Evolutionary conservation across 2,329 filamentous ascomycete genomes (phyloP).

Genomic region (Pestalotiopsis fici): DNA sequence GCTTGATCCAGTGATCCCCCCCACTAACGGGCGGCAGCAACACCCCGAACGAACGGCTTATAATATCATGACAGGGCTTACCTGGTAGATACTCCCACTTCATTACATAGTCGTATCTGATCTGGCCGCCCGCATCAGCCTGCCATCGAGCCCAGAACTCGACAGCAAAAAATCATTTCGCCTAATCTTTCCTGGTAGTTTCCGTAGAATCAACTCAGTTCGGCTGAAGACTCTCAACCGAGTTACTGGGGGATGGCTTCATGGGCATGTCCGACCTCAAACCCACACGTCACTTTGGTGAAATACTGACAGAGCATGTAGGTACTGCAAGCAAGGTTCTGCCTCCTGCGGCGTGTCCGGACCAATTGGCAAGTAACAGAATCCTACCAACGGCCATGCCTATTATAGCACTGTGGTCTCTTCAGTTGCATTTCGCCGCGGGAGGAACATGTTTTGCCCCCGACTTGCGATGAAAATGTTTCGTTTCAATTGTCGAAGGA

Average conservation of each 20-base stretch:
- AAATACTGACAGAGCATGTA: background rate
- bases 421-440: background rate
- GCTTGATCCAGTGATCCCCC: background rate
- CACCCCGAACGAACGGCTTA: background rate
- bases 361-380: background rate
- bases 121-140: background rate
- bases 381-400: background rate
- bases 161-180: background rate
- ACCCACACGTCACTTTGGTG: background rate
- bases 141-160: background rate
- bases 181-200: background rate
- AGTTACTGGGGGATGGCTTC: background rate
- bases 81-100: background rate
- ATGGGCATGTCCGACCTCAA: background rate
- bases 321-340: background rate
- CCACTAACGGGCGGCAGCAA: constrained; percentile 1
- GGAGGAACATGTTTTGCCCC: background rate
- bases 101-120: background rate
- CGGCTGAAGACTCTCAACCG: background rate
- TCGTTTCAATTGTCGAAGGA: background rate
- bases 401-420: background rate
- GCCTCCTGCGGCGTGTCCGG: background rate
- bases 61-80: background rate
- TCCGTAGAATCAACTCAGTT: background rate
- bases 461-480: background rate